Percentiles rank a stretch among this genome's conserved stretches.
Conservation (phyloP, 2,329 filamentous ascomycete genomes). For the Penicillium sp. region DNA sequence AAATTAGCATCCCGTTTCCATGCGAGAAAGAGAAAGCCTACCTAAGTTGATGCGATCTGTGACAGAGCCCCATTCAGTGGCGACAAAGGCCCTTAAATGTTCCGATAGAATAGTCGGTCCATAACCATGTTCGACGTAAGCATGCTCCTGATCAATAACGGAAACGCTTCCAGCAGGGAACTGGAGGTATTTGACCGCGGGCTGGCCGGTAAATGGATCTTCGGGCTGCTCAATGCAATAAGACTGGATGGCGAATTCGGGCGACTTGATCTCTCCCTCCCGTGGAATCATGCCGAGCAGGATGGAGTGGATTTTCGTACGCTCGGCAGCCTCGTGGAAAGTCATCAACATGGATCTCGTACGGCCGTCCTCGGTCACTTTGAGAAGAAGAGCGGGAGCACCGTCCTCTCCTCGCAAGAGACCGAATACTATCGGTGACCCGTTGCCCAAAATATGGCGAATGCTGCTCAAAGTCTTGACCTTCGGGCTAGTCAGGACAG, state of each 20-base stretch:
- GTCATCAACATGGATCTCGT: slow-evolving; percentile 73
- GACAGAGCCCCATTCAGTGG: slow-evolving; percentile 72
- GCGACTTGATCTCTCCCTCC: slow-evolving; percentile 66
- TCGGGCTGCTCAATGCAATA: slow-evolving; percentile 59
- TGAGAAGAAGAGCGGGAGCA: slow-evolving; percentile 66
- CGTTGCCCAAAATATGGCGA: slow-evolving; percentile 65
- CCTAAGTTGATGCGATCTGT: slow-evolving; percentile 80
- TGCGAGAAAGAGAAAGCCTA: slow-evolving; percentile 28
- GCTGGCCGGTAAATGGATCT: slow-evolving; percentile 31
- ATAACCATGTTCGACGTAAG: slow-evolving; percentile 53
- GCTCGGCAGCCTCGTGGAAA: slow-evolving; percentile 70
- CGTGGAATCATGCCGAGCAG: slow-evolving; percentile 70
- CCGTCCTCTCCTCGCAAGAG: slow-evolving; percentile 71
- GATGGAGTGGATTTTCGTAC: slow-evolving; percentile 67
- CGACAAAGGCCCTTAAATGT: slow-evolving; percentile 69
- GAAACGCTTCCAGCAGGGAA: slow-evolving; percentile 39
- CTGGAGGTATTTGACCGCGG: slow-evolving; percentile 34
- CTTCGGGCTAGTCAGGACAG: slow-evolving; percentile 72
- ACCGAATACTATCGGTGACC: slow-evolving; percentile 71
- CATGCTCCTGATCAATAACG: slow-evolving; percentile 69
- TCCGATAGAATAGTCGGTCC: slow-evolving; percentile 72
- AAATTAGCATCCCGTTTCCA: slow-evolving; percentile 12
- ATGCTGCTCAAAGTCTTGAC: slow-evolving; percentile 76
- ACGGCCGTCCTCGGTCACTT: slow-evolving; percentile 63
- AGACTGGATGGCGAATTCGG: slow-evolving; percentile 64